These are phyloP conservation scores for Cajanus cajan DNA, from an alignment of 306 rosid species.

Conservation along the genomic window DNA sequence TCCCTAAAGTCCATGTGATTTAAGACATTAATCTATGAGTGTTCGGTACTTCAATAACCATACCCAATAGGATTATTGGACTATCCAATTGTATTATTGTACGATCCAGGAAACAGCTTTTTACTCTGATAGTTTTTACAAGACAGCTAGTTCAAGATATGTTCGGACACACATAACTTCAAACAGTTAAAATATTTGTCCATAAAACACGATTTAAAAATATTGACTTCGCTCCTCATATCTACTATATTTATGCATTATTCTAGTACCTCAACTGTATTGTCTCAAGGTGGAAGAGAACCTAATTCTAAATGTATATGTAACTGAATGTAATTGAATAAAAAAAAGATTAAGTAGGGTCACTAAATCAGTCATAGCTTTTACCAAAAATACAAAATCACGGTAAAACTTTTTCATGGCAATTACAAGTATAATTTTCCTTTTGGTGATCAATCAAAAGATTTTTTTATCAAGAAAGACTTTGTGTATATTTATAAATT, in stretches of 20 bases:
- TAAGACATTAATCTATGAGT: conserved; percentile 3
- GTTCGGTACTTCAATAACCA: conserved; percentile 3
- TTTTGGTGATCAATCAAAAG: too few relatives aligned
- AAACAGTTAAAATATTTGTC: background rate
- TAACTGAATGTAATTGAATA: background rate
- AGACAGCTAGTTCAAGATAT: background rate
- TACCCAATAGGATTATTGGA: background rate
- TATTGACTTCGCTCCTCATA: background rate
- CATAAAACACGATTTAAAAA: background rate
- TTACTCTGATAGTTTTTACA: background rate
- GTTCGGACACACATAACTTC: background rate
- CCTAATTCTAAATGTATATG: background rate
- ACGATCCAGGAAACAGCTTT: conserved; percentile 7
- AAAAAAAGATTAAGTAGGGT: background rate
- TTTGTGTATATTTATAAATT: too few relatives aligned
- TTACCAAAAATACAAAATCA: too few relatives aligned
- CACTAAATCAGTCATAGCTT: background rate
- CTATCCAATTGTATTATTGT: conserved; percentile 12
- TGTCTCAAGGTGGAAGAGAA: background rate
- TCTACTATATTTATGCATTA: background rate
- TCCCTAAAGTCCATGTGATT: conserved; percentile 7
- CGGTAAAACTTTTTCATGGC: too few relatives aligned
- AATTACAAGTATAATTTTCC: too few relatives aligned
- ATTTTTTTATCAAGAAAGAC: too few relatives aligned
- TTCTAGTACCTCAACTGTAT: background rate